Evolutionary conservation across 169 alveolate species (phyloP).

Genomic region (Cryptosporidium sp.): DNA sequence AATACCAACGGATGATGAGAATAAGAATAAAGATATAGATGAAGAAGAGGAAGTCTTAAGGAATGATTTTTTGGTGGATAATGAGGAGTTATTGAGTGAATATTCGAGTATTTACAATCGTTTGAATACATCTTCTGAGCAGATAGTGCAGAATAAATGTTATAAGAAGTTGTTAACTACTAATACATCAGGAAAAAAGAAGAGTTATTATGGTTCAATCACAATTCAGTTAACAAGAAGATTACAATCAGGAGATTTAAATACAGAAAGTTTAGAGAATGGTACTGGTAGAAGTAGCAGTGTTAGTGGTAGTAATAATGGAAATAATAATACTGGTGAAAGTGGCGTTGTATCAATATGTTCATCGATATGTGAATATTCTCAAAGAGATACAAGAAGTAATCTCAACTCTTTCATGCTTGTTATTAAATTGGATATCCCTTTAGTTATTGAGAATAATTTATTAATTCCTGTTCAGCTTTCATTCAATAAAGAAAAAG

Average conservation of each 20-base stretch:
- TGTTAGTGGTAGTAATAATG: neutral
- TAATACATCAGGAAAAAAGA: neutral
- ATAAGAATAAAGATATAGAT: neutral
- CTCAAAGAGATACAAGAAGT: neutral
- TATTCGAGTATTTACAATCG: slow-evolving; percentile 6
- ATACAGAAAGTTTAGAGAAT: neutral
- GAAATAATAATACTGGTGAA: neutral
- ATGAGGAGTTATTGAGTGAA: neutral
- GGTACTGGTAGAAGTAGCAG: neutral
- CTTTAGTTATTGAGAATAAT: slow-evolving; percentile 14
- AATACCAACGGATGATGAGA: neutral
- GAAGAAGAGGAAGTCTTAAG: neutral
- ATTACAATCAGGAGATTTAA: neutral
- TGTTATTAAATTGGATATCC: slow-evolving; percentile 33
- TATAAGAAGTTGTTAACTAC: slow-evolving; percentile 21
- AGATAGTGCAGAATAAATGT: slow-evolving; percentile 3
- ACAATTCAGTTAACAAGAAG: slow-evolving; percentile 5
- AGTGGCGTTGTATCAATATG: slow-evolving; percentile 10
- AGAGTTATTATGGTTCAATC: slow-evolving; percentile 15
- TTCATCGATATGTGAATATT: slow-evolving; percentile 44
- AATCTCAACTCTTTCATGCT: neutral
- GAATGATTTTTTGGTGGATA: neutral
- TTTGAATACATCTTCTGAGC: neutral
- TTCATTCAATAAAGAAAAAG: slow-evolving; percentile 32
- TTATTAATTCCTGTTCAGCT: slow-evolving; percentile 36